Percentiles rank a stretch among this genome's conserved stretches.
phyloP scores from a whole-genome alignment of 805 yeast genomes.

The Saccharomycopsis fermentans region DNA sequence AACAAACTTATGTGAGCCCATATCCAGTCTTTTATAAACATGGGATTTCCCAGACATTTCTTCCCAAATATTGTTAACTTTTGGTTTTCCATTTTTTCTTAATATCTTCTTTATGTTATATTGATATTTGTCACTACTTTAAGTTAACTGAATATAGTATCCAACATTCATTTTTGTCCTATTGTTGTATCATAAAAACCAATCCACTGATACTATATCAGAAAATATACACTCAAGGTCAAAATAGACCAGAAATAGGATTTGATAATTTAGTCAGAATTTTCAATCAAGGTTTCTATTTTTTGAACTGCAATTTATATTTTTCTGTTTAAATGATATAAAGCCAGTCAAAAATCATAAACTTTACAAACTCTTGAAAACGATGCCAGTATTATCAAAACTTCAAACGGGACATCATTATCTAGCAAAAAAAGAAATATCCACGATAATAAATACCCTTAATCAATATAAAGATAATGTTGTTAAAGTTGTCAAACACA shows the following conservation, averaged over 20 bases:
- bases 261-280: neutral
- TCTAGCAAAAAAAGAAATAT: neutral
- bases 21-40: neutral
- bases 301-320: too few species aligned
- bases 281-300: too few species aligned
- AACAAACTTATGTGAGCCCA: neutral
- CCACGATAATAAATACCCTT: neutral
- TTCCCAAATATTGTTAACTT: neutral
- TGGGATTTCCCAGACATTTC: neutral
- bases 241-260: neutral
- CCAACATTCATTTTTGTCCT: too few species aligned
- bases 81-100: neutral
- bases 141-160: too few species aligned
- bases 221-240: too few species aligned
- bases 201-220: too few species aligned
- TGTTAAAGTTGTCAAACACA: neutral
- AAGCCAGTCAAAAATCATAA: neutral
- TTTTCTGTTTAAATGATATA: neutral
- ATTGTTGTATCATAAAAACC: too few species aligned
- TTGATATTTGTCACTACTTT: neutral
- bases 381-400: constrained; percentile 1
- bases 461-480: neutral
- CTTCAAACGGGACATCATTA: neutral
- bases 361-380: neutral
- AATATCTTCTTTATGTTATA: neutral